These are phyloP conservation scores for Sclerotinia spermophila DNA, from an alignment of 2,329 filamentous ascomycete species.

Conservation along the genomic window DNA sequence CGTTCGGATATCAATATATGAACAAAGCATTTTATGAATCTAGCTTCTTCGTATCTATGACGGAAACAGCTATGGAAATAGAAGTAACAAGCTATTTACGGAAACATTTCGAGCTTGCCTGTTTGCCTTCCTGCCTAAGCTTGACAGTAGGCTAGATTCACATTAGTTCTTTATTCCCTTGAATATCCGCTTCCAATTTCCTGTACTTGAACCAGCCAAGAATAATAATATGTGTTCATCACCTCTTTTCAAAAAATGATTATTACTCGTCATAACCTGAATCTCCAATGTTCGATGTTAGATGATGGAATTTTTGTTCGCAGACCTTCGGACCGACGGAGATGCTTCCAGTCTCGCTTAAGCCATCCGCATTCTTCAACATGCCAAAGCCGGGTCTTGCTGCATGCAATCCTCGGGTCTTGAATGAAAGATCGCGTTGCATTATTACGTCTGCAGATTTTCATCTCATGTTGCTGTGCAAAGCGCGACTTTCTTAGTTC, in stretches of 20 bases:
- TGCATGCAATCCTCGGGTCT: not conserved
- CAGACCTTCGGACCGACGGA: not conserved
- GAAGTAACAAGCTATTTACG: not conserved
- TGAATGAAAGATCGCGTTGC: not conserved
- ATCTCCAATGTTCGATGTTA: not conserved
- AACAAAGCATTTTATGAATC: conserved; percentile 7
- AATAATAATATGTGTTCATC: not conserved
- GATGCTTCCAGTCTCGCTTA: not conserved
- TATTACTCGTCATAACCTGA: not conserved
- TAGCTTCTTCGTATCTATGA: too few relatives aligned
- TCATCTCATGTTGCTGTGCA: not conserved
- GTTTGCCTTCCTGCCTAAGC: not conserved
- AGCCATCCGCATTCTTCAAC: conserved; percentile 3
- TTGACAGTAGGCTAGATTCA: not conserved
- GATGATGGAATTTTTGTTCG: not conserved
- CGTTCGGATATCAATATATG: not conserved
- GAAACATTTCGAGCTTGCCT: not conserved
- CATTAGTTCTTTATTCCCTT: not conserved
- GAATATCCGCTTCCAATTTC: not conserved
- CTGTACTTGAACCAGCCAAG: not conserved
- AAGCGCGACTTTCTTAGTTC: not conserved
- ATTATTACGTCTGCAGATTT: not conserved
- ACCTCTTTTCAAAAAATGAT: not conserved
- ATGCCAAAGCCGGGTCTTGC: not conserved
- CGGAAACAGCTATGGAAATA: not conserved